These are phyloP conservation scores for Leccinum arenicola DNA, from an alignment of 768 basidiomycete species.

Conservation along the genomic window DNA sequence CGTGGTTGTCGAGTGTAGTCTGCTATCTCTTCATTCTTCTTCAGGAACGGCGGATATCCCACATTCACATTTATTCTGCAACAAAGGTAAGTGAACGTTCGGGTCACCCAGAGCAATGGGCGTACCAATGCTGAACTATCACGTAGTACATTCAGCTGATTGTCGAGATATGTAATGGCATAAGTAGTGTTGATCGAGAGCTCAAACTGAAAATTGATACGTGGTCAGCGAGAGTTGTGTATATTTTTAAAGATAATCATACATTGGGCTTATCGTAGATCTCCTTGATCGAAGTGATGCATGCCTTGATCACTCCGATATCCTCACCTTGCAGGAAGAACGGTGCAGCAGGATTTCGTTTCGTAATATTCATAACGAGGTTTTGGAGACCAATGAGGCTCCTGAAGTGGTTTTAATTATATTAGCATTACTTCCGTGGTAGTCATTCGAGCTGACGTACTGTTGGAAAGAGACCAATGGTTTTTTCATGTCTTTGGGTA, in stretches of 20 bases:
- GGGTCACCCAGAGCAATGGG: neutral
- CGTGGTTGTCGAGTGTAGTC: neutral
- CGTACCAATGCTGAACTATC: neutral
- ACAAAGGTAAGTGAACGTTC: neutral
- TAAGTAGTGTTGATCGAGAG: neutral
- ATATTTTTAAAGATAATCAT: neutral
- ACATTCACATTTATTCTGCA: neutral
- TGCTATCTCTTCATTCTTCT: neutral
- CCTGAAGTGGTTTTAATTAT: neutral
- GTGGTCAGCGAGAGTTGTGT: neutral
- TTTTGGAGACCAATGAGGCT: constrained; percentile 7
- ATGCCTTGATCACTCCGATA: constrained; percentile 5
- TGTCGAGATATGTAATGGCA: neutral
- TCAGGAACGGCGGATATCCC: neutral
- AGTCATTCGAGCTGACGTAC: neutral
- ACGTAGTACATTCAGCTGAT: neutral
- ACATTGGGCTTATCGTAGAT: neutral
- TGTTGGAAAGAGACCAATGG: constrained; percentile 1
- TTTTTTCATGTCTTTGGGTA: constrained; percentile 6
- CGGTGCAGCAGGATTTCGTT: neutral
- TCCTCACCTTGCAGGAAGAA: constrained; percentile 13
- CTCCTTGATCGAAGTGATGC: constrained; percentile 9
- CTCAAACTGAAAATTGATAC: neutral
- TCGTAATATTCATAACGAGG: constrained; percentile 6
- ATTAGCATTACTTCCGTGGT: neutral